These are phyloP conservation scores for Prorocentrum cordatum DNA, from an alignment of 169 alveolate genomes.

Conservation along the genomic window DNA sequence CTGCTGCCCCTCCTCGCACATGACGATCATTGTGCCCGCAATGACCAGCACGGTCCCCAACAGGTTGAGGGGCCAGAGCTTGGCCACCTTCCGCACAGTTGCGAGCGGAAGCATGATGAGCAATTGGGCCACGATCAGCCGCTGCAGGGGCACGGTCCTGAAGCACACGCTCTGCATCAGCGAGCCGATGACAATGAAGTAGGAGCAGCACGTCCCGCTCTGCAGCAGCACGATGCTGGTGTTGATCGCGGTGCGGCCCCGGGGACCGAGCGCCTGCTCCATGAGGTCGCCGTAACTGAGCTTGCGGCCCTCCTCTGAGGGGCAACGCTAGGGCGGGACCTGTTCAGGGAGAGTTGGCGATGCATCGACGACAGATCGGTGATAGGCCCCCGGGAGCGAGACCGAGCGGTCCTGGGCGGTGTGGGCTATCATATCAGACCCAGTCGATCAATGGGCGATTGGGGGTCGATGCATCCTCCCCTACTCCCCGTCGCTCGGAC, in stretches of 20 bases:
- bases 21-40: not conserved
- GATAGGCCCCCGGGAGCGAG: too few species aligned
- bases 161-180: conserved; percentile 22
- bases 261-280: not conserved
- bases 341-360: too few species aligned
- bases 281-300: conserved; percentile 46
- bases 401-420: too few species aligned
- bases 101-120: conserved; percentile 5
- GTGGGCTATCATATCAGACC: too few species aligned
- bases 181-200: conserved; percentile 11
- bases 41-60: not conserved
- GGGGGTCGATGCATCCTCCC: too few species aligned
- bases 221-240: conserved; percentile 20
- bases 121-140: not conserved
- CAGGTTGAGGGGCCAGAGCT: conserved; percentile 35
- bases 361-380: too few species aligned
- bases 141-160: not conserved
- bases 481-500: too few species aligned
- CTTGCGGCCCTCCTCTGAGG: too few species aligned
- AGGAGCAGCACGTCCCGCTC: conserved; percentile 20
- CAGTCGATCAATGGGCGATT: too few species aligned
- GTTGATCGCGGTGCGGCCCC: conserved; percentile 13
- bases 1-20: not conserved
- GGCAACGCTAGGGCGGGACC: too few species aligned
- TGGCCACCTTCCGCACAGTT: conserved; percentile 21